Conservation (phyloP, 108 stramenopile genomes). For the Fragilaria crotonensis region DNA sequence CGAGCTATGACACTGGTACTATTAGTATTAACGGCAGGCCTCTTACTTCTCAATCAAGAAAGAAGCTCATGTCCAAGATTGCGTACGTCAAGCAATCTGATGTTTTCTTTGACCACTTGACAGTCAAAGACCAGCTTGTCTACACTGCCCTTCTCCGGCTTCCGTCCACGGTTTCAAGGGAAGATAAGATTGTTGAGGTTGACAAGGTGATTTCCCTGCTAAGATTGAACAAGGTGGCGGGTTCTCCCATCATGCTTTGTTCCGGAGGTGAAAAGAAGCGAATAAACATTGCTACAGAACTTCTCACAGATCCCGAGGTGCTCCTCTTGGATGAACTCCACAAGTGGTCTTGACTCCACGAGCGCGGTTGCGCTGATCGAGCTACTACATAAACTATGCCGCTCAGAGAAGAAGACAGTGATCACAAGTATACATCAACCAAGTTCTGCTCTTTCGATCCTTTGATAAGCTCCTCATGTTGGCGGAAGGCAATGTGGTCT, state of each 20-base stretch:
- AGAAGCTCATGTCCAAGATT: slow-evolving; percentile 51
- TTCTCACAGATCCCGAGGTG: slow-evolving; percentile 59
- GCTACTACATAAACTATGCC: slow-evolving; percentile 36
- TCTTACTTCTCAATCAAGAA: slow-evolving; percentile 26
- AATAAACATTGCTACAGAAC: slow-evolving; percentile 69
- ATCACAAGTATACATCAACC: slow-evolving; percentile 74
- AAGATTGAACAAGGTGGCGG: slow-evolving; percentile 44
- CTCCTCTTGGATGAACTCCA: slow-evolving; percentile 80
- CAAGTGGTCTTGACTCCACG: slow-evolving; percentile 69
- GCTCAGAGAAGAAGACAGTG: slow-evolving; percentile 44
- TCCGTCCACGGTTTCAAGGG: slow-evolving; percentile 16
- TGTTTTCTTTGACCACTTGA: slow-evolving; percentile 67
- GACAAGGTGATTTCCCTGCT: slow-evolving; percentile 40
- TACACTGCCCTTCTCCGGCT: slow-evolving; percentile 67
- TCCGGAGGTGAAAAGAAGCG: slow-evolving; percentile 82
- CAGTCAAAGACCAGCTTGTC: slow-evolving; percentile 62
- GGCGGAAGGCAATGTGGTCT: slow-evolving; percentile 64
- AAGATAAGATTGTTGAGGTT: slow-evolving; percentile 49
- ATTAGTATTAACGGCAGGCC: slow-evolving; percentile 45
- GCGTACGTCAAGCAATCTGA: slow-evolving; percentile 78
- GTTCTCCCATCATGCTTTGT: slow-evolving; percentile 51
- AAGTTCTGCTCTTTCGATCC: slow-evolving; percentile 40
- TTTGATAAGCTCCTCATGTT: slow-evolving; percentile 60
- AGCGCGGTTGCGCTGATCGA: slow-evolving; percentile 53
- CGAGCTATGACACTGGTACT: slow-evolving; percentile 33